Evolutionary conservation across 169 alveolate genomes (phyloP), one percentile per base, ranked within the genome.

Genomic region (Eimeria tenella): DNA sequence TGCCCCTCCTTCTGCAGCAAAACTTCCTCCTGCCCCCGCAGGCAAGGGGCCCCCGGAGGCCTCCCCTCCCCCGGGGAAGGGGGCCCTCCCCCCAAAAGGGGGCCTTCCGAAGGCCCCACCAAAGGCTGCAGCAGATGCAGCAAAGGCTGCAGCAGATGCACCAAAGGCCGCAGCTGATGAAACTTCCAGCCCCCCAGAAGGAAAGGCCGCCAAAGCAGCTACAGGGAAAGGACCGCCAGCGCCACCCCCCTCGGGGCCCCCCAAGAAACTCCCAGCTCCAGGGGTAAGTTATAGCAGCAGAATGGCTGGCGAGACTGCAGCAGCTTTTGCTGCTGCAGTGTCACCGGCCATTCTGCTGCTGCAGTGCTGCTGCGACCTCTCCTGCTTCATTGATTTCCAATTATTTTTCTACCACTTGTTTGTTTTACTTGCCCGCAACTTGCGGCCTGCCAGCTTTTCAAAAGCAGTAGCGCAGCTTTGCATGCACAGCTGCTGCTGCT

Each of bases 1-100:
- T 50, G 25, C 90, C 55, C 58, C 75, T 7, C 42, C 74, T 13
- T 4, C 90, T 6, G 25, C 90, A 7, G 90, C 71, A 82, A 82
- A 53, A 11, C 68, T 56, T 15, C 74, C 90, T 8, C 75, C 90
- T 9, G 74, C 74, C 7, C 75, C 90, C 19, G 90, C 74, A 3
- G 90, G 74, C 90, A 82, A 55, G 71, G 90, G 75, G 19, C 53
- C 90, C 7, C 58, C 90, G 21, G 56, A 71, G 11, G 56, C 90
- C 52, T 23, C 90, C 31, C 52, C 74, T 56, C 10, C 71, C 8
- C 75, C 52, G 58, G 91, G 62, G 62, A 60, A 55, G 42, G 91
- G 50, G 21, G 62, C 49, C 31, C 23, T 19, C 5, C 75, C 77
- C 50, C 25, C 65, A n/a, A 21, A 13, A 21, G 55, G 58, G 23